Conservation (phyloP, 768 basidiomycete species). For the Calocybe gangraenosa region DNA sequence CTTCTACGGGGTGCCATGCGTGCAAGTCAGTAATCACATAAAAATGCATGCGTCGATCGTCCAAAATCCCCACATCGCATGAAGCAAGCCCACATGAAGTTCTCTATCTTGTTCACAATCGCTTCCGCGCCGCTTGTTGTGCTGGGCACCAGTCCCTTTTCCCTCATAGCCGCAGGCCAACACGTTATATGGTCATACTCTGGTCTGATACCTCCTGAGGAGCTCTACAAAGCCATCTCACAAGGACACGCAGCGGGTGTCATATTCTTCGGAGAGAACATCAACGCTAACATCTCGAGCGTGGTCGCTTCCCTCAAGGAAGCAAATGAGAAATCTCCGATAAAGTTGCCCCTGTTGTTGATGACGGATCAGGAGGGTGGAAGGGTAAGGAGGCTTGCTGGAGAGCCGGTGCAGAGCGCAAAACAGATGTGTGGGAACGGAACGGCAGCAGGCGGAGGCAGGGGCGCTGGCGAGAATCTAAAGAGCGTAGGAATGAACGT, state of each 20-base stretch:
- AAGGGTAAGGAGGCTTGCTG: conserved; percentile 11
- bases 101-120: conserved; percentile 1
- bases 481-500: conserved; percentile 14
- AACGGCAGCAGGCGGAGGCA: conserved; percentile 3
- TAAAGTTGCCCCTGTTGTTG: conserved; percentile 11
- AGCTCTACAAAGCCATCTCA: conserved; percentile 12
- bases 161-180: conserved; percentile 12
- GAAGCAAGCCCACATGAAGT: no score
- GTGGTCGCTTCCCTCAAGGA: conserved; percentile 12
- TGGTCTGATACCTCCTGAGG: conserved; percentile 10
- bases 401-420: conserved; percentile 13
- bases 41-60: no score
- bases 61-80: no score
- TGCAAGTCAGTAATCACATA: no score
- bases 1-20: no score
- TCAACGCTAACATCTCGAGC: conserved; percentile 7
- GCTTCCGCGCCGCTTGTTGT: background rate
- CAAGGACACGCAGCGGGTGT: conserved; percentile 13
- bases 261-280: conserved; percentile 15
- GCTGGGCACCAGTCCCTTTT: conserved; percentile 7
- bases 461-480: conserved; percentile 12
- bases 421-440: conserved; percentile 12
- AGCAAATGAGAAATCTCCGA: conserved; percentile 12
- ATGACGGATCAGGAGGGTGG: conserved; percentile 19
- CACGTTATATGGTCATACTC: conserved; percentile 15